Evolutionary conservation across 257 asterid species (phyloP).

Genomic region (Nicotiana benthamiana): DNA sequence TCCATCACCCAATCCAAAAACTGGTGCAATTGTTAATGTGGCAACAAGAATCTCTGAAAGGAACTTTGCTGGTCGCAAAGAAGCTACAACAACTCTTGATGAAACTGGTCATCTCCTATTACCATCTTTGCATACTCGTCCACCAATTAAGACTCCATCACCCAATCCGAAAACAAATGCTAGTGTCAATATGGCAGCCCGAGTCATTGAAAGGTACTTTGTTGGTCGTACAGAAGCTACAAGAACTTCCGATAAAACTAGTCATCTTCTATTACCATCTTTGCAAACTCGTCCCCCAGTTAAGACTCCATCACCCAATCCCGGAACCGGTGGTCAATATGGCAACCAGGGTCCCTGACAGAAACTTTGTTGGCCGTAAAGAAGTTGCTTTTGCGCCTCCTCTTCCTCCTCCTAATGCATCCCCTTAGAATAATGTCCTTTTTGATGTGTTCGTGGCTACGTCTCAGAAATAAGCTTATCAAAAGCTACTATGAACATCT

Average conservation of each 20-base stretch:
- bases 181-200: background rate
- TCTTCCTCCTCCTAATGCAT: conserved; percentile 13
- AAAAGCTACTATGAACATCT: background rate
- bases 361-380: background rate
- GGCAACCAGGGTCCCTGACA: background rate
- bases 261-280: background rate
- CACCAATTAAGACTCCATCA: background rate
- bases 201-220: background rate
- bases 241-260: background rate
- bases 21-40: background rate
- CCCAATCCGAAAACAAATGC: background rate
- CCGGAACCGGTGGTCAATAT: background rate
- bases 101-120: background rate
- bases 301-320: conserved; percentile 18
- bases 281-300: background rate
- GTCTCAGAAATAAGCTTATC: conserved; percentile 8
- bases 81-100: background rate
- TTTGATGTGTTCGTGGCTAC: conserved; percentile 19
- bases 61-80: background rate
- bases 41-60: background rate
- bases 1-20: background rate
- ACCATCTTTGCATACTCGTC: background rate
- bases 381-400: conserved; percentile 2
- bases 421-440: conserved; percentile 18
- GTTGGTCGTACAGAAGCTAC: background rate